Evolutionary conservation across 1,139 yeast species (phyloP), one percentile per base, ranked within the genome.

Genomic region (Candida tetrigidarum): DNA sequence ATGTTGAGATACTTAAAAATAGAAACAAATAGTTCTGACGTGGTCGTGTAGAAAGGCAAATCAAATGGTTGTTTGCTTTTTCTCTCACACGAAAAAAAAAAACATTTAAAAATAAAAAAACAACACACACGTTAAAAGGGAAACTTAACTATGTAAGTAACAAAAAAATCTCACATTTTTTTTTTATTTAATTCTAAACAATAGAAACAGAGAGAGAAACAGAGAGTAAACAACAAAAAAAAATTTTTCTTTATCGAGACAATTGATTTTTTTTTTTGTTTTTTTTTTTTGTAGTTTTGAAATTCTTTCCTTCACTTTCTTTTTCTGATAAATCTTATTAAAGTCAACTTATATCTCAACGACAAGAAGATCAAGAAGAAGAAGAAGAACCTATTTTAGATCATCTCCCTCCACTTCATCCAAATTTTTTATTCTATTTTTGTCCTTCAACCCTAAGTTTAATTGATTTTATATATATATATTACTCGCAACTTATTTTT

Each of bases 211-310:
- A n/a, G n/a, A n/a, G n/a, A n/a, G n/a, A n/a, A n/a, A n/a, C n/a
- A n/a, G n/a, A n/a, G n/a, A n/a, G n/a, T n/a, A n/a, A n/a, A n/a
- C n/a, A n/a, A n/a, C n/a, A 26, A 26, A n/a, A n/a, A 26, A 26
- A 26, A 10, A 5, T 26, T 26, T 26, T 15, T 29, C 18, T 29
- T 29, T 29, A 29, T 29, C 33, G 33, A 29, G 33, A 29, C 33
- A 29, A 29, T 11, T 29, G 12, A 8, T 29, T 29, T 15, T 29
- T 29, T 29, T 29, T 15, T 29, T 29, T 29, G 33, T 29, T 29
- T 29, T 29, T 18, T 18, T 5, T 8, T 15, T 29, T 16, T n/a
- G n/a, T 29, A 14, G 9, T 29, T n/a, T n/a, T n/a, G n/a, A n/a
- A n/a, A 6, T 22, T 22, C 25, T 22, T 22, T 22, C 25, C 9